Base-by-base conservation (phyloP, 1,139 yeast genomes). In the Kazachstania sp. region DNA sequence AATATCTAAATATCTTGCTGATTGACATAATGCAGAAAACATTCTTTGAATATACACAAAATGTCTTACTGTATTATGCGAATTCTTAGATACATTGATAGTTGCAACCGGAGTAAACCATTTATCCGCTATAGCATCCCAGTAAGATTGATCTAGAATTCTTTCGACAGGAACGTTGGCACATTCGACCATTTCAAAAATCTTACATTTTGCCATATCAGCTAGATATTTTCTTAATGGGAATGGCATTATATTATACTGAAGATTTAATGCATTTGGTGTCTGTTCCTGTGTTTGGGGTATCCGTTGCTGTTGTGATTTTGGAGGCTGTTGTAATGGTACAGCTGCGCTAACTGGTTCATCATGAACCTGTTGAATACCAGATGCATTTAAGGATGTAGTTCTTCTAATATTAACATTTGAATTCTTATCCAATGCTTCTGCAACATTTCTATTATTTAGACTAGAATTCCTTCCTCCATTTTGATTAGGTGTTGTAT, bases 1-100 rank as follows among this genome's bases (percentile, higher is more conserved):
- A 3, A 83, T 77, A 8, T 82, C 79, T n/a, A 76, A 70, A 41
- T 73, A 67, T 37, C 78, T 71, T 34, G 77, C 70, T 0, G 83
- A 71, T 45, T 73, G 73, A 54, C 81, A 74, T 51, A 83, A 76
- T 46, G 39, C 84, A 67, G 2, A 92, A 84, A 20, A 86, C 75
- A 4, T 86, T 74, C 4, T 79, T 71, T 12, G 76, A 72, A 16
- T 79, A 77, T 31, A 86, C 71, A 49, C 80, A 88, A 62, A 79
- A 83, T 54, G 74, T 79, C 51, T 80, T 70, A 13, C 72, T 65
- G 39, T 73, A 77, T 29, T 63, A 66, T 12, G 71, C 71, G 30
- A 68, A 65, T 51, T 71, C 70, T 19, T 29, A 2, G 44, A 20
- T 46, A 75, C 65, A 23, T 75, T 66, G 31, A 77, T 56, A 4